Percentiles rank a stretch among this genome's conserved stretches.
Evolutionary conservation across 75 land plant species (phyloP).

Genomic region (Selaginella moellendorffii): DNA sequence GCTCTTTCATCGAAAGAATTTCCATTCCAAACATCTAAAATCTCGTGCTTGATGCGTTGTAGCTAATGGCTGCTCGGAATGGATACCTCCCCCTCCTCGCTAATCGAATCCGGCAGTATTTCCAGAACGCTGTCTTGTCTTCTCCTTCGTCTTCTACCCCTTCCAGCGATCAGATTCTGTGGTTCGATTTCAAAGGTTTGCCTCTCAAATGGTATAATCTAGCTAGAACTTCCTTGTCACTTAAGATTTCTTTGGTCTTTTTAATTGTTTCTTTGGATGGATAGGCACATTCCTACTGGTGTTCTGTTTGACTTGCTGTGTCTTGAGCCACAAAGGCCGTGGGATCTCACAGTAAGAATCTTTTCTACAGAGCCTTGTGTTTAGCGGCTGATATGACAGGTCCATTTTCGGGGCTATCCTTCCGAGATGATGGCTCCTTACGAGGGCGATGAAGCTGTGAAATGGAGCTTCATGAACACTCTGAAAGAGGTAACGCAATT

Average conservation of each 20-base stretch:
- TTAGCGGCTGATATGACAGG: constrained; percentile 29
- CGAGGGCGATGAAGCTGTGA: constrained; percentile 82
- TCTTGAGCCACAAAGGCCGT: constrained; percentile 86
- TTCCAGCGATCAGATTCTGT: constrained; percentile 49
- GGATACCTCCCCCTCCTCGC: constrained; percentile 80
- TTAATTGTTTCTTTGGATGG: neutral
- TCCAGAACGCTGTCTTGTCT: constrained; percentile 36
- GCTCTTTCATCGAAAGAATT: no score
- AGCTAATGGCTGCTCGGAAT: constrained; percentile 74
- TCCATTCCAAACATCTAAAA: no score
- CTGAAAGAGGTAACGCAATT: constrained; percentile 60
- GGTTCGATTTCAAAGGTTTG: constrained; percentile 94
- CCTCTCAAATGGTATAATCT: constrained; percentile 89
- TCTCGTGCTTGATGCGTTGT: no score
- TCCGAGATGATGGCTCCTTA: constrained; percentile 55
- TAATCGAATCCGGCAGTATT: constrained; percentile 53
- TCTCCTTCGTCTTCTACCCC: no score
- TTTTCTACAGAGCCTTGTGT: neutral
- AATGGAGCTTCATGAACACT: constrained; percentile 87
- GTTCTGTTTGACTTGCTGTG: constrained; percentile 95
- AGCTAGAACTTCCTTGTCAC: no score
- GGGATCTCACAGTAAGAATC: constrained; percentile 70
- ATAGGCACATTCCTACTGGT: constrained; percentile 87
- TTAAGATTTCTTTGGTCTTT: no score
- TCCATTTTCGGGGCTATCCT: constrained; percentile 95